phyloP scores from a whole-genome alignment of 208 protist species.

The Leishmania tropica region DNA sequence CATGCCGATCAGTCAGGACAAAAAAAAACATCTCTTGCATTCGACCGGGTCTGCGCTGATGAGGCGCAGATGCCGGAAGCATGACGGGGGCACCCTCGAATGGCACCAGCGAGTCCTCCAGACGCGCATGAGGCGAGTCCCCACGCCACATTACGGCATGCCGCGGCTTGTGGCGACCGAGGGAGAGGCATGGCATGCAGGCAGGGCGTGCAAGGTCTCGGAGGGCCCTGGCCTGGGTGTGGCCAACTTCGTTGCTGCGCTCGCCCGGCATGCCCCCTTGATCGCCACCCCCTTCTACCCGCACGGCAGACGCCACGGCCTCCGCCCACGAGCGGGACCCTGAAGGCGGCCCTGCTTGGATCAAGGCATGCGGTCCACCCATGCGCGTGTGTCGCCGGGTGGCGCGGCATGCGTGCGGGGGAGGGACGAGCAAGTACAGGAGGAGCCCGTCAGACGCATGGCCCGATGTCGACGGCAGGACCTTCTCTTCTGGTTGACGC shows the following conservation, averaged over 20 bases:
- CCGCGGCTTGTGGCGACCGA: neutral
- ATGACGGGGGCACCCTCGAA: neutral
- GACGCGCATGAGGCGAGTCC: neutral
- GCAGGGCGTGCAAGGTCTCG: neutral
- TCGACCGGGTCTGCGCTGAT: neutral
- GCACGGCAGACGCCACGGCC: neutral
- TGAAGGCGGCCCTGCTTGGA: neutral
- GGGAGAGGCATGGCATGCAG: neutral
- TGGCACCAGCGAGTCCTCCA: neutral
- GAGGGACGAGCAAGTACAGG: too few relatives aligned
- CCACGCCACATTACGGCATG: neutral
- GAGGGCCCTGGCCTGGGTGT: neutral
- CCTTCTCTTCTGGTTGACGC: neutral
- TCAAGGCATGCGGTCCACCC: neutral
- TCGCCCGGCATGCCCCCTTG: too few relatives aligned
- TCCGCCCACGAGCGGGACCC: neutral
- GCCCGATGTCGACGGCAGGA: too few relatives aligned
- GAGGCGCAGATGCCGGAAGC: too few relatives aligned
- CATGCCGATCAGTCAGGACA: neutral
- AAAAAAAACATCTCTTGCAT: neutral
- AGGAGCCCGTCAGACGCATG: too few relatives aligned
- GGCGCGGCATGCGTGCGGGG: neutral
- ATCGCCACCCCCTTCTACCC: neutral
- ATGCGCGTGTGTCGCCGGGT: neutral
- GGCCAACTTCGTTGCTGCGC: neutral